Evolutionary conservation across 345 rosid genomes (phyloP).

Genomic region (Populus euphratica): DNA sequence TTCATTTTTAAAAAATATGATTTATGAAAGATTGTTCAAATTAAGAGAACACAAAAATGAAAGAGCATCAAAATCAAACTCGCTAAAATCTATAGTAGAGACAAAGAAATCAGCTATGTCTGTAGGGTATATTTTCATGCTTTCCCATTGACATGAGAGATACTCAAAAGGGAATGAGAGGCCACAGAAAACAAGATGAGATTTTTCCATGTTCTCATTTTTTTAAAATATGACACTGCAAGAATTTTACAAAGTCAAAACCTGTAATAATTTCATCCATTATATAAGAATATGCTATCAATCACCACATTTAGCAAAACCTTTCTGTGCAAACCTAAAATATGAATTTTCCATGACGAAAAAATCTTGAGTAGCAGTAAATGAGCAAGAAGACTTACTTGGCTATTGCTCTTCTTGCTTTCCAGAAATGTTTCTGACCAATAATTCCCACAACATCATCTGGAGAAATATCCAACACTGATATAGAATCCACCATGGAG

Average conservation of each 20-base stretch:
- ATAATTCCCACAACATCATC: conserved; percentile 84
- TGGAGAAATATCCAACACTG: conserved; percentile 57
- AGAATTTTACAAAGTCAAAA: background rate
- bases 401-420: conserved; percentile 80
- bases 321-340: background rate
- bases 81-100: background rate
- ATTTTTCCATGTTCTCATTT: background rate
- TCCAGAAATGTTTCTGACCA: conserved; percentile 91
- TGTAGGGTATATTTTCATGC: background rate
- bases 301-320: background rate
- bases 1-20: background rate
- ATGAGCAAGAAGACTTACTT: conserved; percentile 52
- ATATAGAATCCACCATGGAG: conserved; percentile 64
- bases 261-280: background rate
- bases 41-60: background rate
- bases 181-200: background rate
- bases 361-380: background rate
- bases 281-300: background rate
- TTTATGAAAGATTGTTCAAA: too few species aligned
- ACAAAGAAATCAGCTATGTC: too few species aligned
- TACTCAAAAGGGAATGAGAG: background rate
- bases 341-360: background rate
- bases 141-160: background rate
- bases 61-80: background rate
- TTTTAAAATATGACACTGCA: too few species aligned